Percentiles rank a stretch among this genome's conserved stretches.
Evolutionary conservation across 306 rosid genomes (phyloP).

Genomic region (Leucaena leucocephala): DNA sequence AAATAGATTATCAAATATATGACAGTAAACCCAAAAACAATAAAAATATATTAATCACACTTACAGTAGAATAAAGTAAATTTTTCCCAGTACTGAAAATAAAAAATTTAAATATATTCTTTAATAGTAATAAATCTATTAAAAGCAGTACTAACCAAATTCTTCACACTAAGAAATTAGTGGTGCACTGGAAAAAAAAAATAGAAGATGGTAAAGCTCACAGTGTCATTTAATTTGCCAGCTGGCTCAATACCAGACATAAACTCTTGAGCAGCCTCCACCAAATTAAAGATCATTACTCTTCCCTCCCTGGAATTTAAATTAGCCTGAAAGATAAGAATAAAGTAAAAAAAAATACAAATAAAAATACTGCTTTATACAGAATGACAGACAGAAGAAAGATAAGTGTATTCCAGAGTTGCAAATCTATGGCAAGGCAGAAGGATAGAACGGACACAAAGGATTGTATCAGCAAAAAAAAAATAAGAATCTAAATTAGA

Average conservation of each 20-base stretch:
- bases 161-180: not conserved
- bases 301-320: slow-evolving; percentile 92
- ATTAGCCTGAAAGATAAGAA: slow-evolving; percentile 66
- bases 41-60: slow-evolving; percentile 26
- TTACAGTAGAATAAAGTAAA: slow-evolving; percentile 26
- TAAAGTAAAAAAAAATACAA: not conserved
- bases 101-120: slow-evolving; percentile 28
- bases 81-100: slow-evolving; percentile 4
- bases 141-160: slow-evolving; percentile 20
- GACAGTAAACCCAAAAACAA: slow-evolving; percentile 16
- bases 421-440: slow-evolving; percentile 23
- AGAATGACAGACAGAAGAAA: slow-evolving; percentile 5
- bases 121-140: slow-evolving; percentile 27
- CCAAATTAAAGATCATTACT: slow-evolving; percentile 91
- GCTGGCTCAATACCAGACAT: slow-evolving; percentile 77
- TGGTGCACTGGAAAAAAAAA: not conserved
- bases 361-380: not conserved
- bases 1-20: slow-evolving; percentile 17
- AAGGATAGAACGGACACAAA: slow-evolving; percentile 9
- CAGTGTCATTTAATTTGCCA: slow-evolving; percentile 59
- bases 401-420: not conserved
- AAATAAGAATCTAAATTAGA: not conserved
- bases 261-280: slow-evolving; percentile 97
- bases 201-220: slow-evolving; percentile 43
- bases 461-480: not conserved